Evolutionary conservation across 2,329 filamentous ascomycete genomes (phyloP).

Genomic region (Apiospora sp.): DNA sequence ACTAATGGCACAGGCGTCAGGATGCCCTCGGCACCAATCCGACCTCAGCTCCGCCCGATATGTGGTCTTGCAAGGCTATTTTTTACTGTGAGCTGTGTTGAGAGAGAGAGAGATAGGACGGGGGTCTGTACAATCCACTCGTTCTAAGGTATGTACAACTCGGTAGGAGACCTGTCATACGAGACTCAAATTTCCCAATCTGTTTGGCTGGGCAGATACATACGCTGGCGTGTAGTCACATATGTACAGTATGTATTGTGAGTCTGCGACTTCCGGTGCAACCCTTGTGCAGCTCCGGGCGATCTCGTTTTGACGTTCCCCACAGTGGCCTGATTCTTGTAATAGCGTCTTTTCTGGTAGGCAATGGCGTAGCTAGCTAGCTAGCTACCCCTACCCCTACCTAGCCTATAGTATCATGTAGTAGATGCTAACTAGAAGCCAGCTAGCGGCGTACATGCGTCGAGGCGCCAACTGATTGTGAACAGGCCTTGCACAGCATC

Average conservation of each 20-base stretch:
- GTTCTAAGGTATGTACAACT: not conserved
- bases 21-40: conserved; percentile 1
- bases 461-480: not conserved
- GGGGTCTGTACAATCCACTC: not conserved
- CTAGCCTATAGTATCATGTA: not conserved
- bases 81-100: not conserved
- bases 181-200: not conserved
- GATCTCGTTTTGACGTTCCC: conserved; percentile 20
- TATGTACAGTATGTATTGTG: conserved; percentile 1
- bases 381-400: conserved; percentile 1
- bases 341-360: conserved; percentile 7
- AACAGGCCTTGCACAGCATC: conserved; percentile 3
- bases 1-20: not conserved
- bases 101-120: not conserved
- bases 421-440: not conserved
- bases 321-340: conserved; percentile 22
- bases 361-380: not conserved
- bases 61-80: not conserved
- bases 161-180: not conserved
- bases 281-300: conserved; percentile 21
- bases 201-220: conserved; percentile 6
- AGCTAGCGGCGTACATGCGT: conserved; percentile 9
- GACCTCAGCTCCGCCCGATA: not conserved
- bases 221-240: not conserved
- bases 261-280: conserved; percentile 1